phyloP scores from a whole-genome alignment of 768 basidiomycete species.

The Thelephora aurantiotincta region DNA sequence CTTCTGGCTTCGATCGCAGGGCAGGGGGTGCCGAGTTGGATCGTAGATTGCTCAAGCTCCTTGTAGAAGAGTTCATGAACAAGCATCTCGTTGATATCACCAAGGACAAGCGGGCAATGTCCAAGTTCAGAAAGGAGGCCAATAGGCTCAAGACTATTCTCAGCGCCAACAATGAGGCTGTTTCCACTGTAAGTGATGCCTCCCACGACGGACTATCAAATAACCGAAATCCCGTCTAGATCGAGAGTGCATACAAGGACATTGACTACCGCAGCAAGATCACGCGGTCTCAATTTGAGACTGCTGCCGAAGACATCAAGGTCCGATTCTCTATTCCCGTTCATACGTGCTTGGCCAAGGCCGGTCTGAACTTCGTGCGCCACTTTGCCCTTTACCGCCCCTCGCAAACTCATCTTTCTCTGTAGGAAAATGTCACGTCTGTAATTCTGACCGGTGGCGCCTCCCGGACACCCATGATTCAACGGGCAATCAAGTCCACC shows the following conservation, averaged over 20 bases:
- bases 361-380: conserved; percentile 54
- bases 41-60: conserved; percentile 64
- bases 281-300: conserved; percentile 68
- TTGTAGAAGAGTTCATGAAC: conserved; percentile 60
- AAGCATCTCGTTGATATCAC: conserved; percentile 58
- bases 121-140: conserved; percentile 91
- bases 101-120: conserved; percentile 72
- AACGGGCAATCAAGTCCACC: conserved; percentile 58
- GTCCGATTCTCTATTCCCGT: conserved; percentile 57
- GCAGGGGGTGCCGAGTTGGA: conserved; percentile 81
- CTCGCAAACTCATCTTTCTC: background rate
- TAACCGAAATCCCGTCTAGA: conserved; percentile 21
- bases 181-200: conserved; percentile 40
- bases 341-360: conserved; percentile 49
- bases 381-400: background rate
- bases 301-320: conserved; percentile 51
- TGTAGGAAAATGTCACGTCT: conserved; percentile 66
- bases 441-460: conserved; percentile 89
- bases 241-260: conserved; percentile 84
- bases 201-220: background rate
- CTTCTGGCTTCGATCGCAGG: conserved; percentile 66
- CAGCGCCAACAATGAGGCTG: conserved; percentile 81
- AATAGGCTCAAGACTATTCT: conserved; percentile 81
- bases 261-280: conserved; percentile 79
- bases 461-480: conserved; percentile 86